Conservation (phyloP, 805 yeast species). For the Suhomyces sp. region DNA sequence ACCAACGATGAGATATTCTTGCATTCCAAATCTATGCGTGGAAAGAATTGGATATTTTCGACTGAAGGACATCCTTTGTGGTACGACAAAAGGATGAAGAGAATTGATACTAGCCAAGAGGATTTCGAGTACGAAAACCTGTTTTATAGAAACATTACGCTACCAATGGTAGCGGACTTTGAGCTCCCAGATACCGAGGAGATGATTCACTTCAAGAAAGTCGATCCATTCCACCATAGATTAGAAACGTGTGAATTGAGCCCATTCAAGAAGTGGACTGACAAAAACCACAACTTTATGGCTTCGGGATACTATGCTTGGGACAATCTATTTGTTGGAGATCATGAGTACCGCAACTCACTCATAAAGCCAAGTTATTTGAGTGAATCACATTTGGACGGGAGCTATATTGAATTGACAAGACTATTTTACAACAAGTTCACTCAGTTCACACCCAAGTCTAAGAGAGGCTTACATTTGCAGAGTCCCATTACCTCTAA, state of each 20-base stretch:
- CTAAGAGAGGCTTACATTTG: slow-evolving; percentile 33
- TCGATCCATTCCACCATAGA: slow-evolving; percentile 16
- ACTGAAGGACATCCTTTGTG: slow-evolving; percentile 94
- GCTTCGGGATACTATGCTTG: slow-evolving; percentile 39
- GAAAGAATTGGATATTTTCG: slow-evolving; percentile 59
- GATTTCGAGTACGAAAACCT: not conserved
- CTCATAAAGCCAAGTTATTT: slow-evolving; percentile 43
- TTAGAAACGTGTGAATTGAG: slow-evolving; percentile 31
- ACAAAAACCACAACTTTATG: slow-evolving; percentile 16
- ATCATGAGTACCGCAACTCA: slow-evolving; percentile 37
- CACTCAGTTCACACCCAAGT: slow-evolving; percentile 18
- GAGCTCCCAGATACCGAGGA: slow-evolving; percentile 12
- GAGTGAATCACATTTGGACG: slow-evolving; percentile 15
- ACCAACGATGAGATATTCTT: slow-evolving; percentile 47
- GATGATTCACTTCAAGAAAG: slow-evolving; percentile 7
- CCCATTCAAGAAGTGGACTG: slow-evolving; percentile 16
- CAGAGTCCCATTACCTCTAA: slow-evolving; percentile 24
- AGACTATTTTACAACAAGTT: slow-evolving; percentile 24
- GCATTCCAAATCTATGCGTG: slow-evolving; percentile 29
- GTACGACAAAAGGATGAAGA: slow-evolving; percentile 39
- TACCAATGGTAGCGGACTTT: slow-evolving; percentile 8
- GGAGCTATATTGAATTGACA: slow-evolving; percentile 29
- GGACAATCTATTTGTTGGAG: slow-evolving; percentile 45
- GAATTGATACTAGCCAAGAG: slow-evolving; percentile 1
- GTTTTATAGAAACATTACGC: slow-evolving; percentile 15